A percentile compares a stretch with the other conserved stretches of the same genome.
phyloP scores from a whole-genome alignment of 495 filamentous ascomycete genomes.

The Patellaria atrata region DNA sequence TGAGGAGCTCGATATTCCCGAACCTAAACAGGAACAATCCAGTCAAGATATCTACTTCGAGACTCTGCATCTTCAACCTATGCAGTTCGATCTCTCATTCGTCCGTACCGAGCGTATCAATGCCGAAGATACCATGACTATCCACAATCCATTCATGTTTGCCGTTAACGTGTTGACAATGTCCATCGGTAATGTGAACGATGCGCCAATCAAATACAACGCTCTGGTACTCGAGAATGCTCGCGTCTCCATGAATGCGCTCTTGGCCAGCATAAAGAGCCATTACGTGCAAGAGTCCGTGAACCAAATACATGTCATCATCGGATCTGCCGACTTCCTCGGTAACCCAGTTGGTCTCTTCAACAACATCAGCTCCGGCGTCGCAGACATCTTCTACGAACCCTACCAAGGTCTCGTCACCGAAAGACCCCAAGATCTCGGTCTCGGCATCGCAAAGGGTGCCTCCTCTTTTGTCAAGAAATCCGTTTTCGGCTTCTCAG shows the following conservation, averaged over 20 bases:
- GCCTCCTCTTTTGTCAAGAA: slow-evolving; percentile 97
- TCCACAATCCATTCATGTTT: slow-evolving; percentile 91
- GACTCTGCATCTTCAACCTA: slow-evolving; percentile 87
- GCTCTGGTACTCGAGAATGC: slow-evolving; percentile 92
- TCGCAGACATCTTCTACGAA: slow-evolving; percentile 97
- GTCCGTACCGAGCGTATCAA: slow-evolving; percentile 95
- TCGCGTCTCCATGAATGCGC: slow-evolving; percentile 69
- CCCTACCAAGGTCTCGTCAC: slow-evolving; percentile 95
- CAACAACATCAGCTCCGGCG: slow-evolving; percentile 93
- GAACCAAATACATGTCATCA: slow-evolving; percentile 90
- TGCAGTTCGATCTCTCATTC: slow-evolving; percentile 94
- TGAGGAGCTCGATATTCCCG: slow-evolving; percentile 77
- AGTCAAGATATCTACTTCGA: slow-evolving; percentile 97
- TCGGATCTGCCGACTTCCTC: slow-evolving; percentile 96
- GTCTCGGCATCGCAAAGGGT: slow-evolving; percentile 87
- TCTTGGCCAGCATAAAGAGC: slow-evolving; percentile 70
- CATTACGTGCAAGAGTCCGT: slow-evolving; percentile 94
- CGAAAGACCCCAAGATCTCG: slow-evolving; percentile 88
- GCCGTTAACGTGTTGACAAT: slow-evolving; percentile 96
- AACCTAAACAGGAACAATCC: slow-evolving; percentile 67
- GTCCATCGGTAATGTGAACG: slow-evolving; percentile 97
- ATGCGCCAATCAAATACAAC: slow-evolving; percentile 84
- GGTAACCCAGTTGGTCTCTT: slow-evolving; percentile 96
- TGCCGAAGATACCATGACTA: slow-evolving; percentile 78
- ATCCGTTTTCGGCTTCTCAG: slow-evolving; percentile 89